Base-by-base conservation (phyloP, 1,284 basidiomycete species). In the Trametes polyzona region DNA sequence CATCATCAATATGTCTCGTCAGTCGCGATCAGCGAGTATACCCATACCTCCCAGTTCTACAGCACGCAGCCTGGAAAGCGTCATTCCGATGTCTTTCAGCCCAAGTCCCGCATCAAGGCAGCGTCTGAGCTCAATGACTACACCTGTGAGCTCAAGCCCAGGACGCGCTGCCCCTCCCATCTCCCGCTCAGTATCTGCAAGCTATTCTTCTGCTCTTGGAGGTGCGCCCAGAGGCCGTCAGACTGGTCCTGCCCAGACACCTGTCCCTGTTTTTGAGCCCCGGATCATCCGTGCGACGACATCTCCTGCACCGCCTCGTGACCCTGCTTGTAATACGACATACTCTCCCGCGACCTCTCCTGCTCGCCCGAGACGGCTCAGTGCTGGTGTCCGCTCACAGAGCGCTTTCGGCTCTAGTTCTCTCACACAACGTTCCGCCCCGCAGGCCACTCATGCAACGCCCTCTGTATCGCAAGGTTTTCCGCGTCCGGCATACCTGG, bases 401-500 rank as follows among this genome's bases (percentile, higher is more conserved):
- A 53, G 43, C 26, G n/a, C 55, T 12, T 32, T 58, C 36, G 42
- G 47, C 33, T 24, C 56, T n/a, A 53, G 47, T 26, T 36, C 47
- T 2, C 52, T 55, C 5, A 23, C 48, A 21, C 59, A 54, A 26
- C 62, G 62, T 40, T 46, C 54, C 9, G 41, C 43, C 3, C 24
- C 48, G 11, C 29, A 47, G 16, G n/a, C 47, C 9, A 42, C 43
- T 17, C 49, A 55, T 53, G 52, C 47, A 14, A 32, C 37, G 33
- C 53, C 56, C 27, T 29, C 50, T 44, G 27, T 61, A 46, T 66
- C 53, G 66, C 77, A 59, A 64, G 69, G 80, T 16, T 90, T 90
- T 67, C 76, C 80, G 52, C 81, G 84, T 26, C 90, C 90, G 2
- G 70, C 83, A 1, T 93, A 93, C 71, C 80, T 93, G 47, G 86